Base-by-base conservation (phyloP, 2,329 filamentous ascomycete genomes). In the Talaromyces amestolkiae region DNA sequence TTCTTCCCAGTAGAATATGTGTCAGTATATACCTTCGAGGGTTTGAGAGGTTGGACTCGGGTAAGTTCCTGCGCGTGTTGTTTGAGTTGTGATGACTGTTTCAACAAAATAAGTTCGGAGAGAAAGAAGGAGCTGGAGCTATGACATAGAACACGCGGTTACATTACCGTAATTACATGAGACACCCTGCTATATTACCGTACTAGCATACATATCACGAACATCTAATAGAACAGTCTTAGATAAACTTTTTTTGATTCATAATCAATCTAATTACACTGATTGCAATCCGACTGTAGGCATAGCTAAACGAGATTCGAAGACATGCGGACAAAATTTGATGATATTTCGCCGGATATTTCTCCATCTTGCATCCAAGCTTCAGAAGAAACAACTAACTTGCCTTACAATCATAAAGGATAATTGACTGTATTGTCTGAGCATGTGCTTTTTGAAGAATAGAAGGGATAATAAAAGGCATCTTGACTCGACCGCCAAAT, bases 361-460 rank as follows among this genome's bases (percentile, higher is more conserved):
- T 37, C 51, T 15, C 33, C 53, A 35, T 56, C 49, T 53, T 37
- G 33, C 31, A 35, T 37, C 17, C n/a, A 56, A 47, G 33, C 49
- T 53, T 53, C 53, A 56, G 10, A 22, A 24, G 33, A 24, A 37
- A 22, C 19, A 39, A n/a, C 53, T 56, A n/a, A 56, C 19, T 37
- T 56, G 33, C 53, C 11, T 8, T 3, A 56, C 53, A 56, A 54
- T 56, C 33, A 56, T 17, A 33, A 27, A 24, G 31, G 19, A 37
- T 39, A 37, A 56, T 39, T 10, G 33, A 22, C n/a, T 37, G 31
- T 56, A 37, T 33, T 17, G 53, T 56, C 53, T 56, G 53, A 24
- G 53, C 31, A 39, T 56, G 33, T 56, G 37, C 53, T 56, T 39
- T 56, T 56, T 56, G 53, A 39, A 56, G 53, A 60, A 33, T 22